These are phyloP conservation scores for Ophiostoma sp. DNA, from an alignment of 2,329 filamentous ascomycete species.

Conservation along the genomic window DNA sequence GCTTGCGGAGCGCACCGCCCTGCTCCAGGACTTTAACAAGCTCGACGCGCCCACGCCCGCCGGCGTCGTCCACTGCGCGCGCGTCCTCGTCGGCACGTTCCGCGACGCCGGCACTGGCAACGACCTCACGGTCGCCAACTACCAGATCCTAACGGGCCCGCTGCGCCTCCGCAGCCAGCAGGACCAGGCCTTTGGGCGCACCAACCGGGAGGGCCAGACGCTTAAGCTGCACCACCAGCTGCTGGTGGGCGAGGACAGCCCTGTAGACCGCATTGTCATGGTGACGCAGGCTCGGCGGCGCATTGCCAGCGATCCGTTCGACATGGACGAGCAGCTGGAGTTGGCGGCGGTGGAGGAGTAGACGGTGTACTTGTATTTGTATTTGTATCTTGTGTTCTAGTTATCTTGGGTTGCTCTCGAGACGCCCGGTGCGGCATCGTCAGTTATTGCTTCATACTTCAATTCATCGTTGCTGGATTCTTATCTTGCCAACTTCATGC, in stretches of 20 bases:
- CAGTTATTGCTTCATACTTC: too few relatives aligned
- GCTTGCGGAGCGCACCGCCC: slow-evolving; percentile 24
- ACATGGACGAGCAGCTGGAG: slow-evolving; percentile 23
- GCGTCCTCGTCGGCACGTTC: slow-evolving; percentile 27
- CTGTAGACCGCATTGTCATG: slow-evolving; percentile 28
- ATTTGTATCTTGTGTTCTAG: background rate
- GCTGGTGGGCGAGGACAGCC: slow-evolving; percentile 28
- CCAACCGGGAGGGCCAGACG: slow-evolving; percentile 29
- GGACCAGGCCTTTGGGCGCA: slow-evolving; percentile 29
- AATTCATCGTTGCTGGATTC: too few relatives aligned
- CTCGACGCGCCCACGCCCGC: slow-evolving; percentile 21
- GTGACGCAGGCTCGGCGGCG: slow-evolving; percentile 27
- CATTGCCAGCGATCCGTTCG: slow-evolving; percentile 27
- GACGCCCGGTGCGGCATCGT: too few relatives aligned
- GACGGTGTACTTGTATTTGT: background rate
- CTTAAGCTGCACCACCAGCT: slow-evolving; percentile 28
- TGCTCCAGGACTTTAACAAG: slow-evolving; percentile 26
- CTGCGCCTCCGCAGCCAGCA: slow-evolving; percentile 28
- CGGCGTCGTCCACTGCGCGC: slow-evolving; percentile 14
- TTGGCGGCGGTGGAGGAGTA: slow-evolving; percentile 18
- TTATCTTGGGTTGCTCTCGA: background rate
- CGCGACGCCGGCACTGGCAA: slow-evolving; percentile 28
- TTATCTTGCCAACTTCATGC: background rate
- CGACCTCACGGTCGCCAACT: slow-evolving; percentile 27
- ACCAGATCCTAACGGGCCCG: slow-evolving; percentile 29